A percentile compares a stretch with the other conserved stretches of the same genome.
Evolutionary conservation across 2,329 filamentous ascomycete genomes (phyloP).

Genomic region (Neonectria magnoliae): DNA sequence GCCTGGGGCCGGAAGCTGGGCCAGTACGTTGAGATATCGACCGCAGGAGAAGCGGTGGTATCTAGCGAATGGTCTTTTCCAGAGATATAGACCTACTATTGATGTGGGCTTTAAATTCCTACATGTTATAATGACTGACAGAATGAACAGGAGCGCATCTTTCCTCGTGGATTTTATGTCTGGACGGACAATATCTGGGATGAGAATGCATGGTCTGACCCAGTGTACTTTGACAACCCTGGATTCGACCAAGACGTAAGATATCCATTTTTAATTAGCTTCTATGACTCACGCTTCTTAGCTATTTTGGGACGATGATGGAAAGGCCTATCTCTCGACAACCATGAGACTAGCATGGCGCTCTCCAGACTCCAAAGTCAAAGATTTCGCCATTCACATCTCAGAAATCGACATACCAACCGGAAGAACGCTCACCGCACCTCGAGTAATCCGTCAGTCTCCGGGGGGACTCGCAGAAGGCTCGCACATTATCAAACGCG

Average conservation of each 20-base stretch:
- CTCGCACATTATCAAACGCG: constrained; percentile 42
- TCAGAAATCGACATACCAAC: constrained; percentile 55
- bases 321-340: constrained; percentile 60
- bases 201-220: constrained; percentile 61
- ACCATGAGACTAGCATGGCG: constrained; percentile 50
- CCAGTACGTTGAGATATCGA: constrained; percentile 58
- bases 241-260: constrained; percentile 61
- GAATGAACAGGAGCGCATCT: constrained; percentile 51
- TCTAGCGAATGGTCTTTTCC: constrained; percentile 56
- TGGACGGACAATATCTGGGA: constrained; percentile 64
- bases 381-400: constrained; percentile 63
- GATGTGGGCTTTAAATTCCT: constrained; percentile 40
- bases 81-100: constrained; percentile 51
- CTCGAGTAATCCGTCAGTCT: constrained; percentile 49
- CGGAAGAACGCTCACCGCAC: constrained; percentile 51
- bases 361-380: constrained; percentile 51
- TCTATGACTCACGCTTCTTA: constrained; percentile 7
- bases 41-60: constrained; percentile 54
- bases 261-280: not conserved
- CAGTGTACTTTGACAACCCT: constrained; percentile 63
- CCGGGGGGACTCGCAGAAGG: constrained; percentile 55
- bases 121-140: not conserved
- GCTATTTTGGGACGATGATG: constrained; percentile 61
- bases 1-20: constrained; percentile 61
- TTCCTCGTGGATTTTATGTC: constrained; percentile 64